Evolutionary conservation across 148 eudicot species (phyloP), one percentile per base, ranked within the genome.

Genomic region (Heliamphora exappendiculata): DNA sequence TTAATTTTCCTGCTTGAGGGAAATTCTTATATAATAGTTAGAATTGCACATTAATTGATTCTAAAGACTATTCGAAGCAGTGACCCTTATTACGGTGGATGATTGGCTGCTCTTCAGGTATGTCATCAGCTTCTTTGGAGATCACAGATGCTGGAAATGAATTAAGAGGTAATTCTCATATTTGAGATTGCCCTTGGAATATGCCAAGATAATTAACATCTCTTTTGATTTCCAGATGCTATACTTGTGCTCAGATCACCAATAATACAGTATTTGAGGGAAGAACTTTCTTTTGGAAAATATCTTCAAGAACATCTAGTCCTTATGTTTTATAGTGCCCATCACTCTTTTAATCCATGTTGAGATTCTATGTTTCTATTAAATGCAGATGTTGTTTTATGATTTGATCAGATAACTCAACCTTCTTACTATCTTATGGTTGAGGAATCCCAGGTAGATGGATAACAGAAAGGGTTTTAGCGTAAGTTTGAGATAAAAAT

Each of bases 121-220:
- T 94, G 81, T 94, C 98, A 53, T 92, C 98, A 16, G 98, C 98
- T 24, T 86, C 98, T 50, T 86, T 94, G 87, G 96, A 92, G 89
- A 87, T 94, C 44, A 78, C 79, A 70, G 94, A 94, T 79, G 75
- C 78, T 75, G 93, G 86, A 62, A 83, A 88, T 75, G 91, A 88
- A 50, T 81, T 78, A 58, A 86, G 67, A 84, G 92, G 91, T 86
- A 82, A 78, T 51, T 81, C 76, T 82, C 42, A 69, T 69, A 26
- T 28, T 45, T 24, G 16, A 44, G 24, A 69, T 11, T 33, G n/a
- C 22, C 53, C 55, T 45, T 24, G 12, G 34, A 24, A 47, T 69
- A 36, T 69, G 31, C 20, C 50, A 9, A 45, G 59, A 24, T 54
- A 42, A 20, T 73, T 8, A 13, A 16, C 4, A 1, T 53, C 1